A percentile compares a stretch with the other conserved stretches of the same genome.
These are phyloP conservation scores for Rhodamnia rubescens DNA, from an alignment of 345 rosid species.

Conservation along the genomic window DNA sequence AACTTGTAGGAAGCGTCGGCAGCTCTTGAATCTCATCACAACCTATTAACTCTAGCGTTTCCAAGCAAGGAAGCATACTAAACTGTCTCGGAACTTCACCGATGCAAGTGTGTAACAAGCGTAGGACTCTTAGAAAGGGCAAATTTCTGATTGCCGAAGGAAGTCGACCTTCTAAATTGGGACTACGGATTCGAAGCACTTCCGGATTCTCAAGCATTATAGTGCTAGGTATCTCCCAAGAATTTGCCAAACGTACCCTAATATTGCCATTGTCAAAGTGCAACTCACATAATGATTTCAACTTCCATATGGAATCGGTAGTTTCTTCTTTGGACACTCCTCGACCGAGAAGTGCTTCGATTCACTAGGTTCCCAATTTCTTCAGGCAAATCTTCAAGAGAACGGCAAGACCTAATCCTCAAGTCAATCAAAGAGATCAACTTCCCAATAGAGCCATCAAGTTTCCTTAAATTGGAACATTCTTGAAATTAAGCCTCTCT, in stretches of 20 bases:
- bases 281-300: background rate
- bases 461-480: background rate
- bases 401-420: rapidly evolving
- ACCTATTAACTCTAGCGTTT: rapidly evolving
- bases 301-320: background rate
- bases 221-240: background rate
- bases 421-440: background rate
- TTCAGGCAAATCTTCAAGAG: background rate
- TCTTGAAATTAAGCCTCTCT: background rate
- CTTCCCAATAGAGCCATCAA: background rate
- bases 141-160: background rate
- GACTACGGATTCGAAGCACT: too few relatives aligned
- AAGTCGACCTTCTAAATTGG: background rate
- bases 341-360: background rate
- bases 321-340: background rate
- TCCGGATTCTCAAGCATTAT: too few relatives aligned
- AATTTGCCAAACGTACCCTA: too few relatives aligned
- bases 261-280: too few relatives aligned
- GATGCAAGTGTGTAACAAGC: rapidly evolving
- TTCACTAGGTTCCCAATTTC: background rate
- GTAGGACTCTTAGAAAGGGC: background rate
- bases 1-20: background rate
- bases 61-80: background rate
- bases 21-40: background rate
- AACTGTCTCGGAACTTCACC: background rate